Percentiles rank a stretch among this genome's conserved stretches.
phyloP scores from a whole-genome alignment of 352 stramenopile species.

The Thalassiosira allenii region DNA sequence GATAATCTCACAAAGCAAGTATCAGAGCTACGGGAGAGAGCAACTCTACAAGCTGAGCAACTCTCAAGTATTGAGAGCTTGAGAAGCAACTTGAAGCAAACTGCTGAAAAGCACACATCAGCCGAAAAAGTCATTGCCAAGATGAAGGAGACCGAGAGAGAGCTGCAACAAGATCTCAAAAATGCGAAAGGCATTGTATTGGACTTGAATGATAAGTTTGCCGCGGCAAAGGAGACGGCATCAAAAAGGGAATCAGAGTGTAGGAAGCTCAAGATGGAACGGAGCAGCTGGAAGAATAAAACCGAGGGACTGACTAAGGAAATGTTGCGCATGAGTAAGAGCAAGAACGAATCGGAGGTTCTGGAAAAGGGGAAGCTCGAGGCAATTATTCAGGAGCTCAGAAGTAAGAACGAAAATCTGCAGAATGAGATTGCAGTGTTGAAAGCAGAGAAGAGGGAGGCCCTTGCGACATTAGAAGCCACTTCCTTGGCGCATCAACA shows the following conservation, averaged over 20 bases:
- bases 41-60: slow-evolving; percentile 29
- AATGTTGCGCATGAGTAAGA: slow-evolving; percentile 65
- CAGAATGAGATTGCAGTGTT: slow-evolving; percentile 59
- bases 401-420: slow-evolving; percentile 55
- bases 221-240: not conserved
- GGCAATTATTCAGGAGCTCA: slow-evolving; percentile 33
- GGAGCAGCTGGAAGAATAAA: slow-evolving; percentile 78
- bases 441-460: slow-evolving; percentile 72
- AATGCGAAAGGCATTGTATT: slow-evolving; percentile 33
- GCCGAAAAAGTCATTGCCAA: slow-evolving; percentile 38
- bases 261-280: slow-evolving; percentile 73
- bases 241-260: slow-evolving; percentile 9
- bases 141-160: slow-evolving; percentile 50
- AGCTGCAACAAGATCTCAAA: slow-evolving; percentile 53
- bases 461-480: slow-evolving; percentile 65
- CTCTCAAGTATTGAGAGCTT: slow-evolving; percentile 34
- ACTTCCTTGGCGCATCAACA: slow-evolving; percentile 41
- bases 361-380: slow-evolving; percentile 64
- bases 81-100: slow-evolving; percentile 24
- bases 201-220: slow-evolving; percentile 33
- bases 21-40: slow-evolving; percentile 20
- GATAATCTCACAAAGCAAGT: slow-evolving; percentile 31
- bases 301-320: slow-evolving; percentile 79
- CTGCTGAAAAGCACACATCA: slow-evolving; percentile 24
- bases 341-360: slow-evolving; percentile 55